Evolutionary conservation across 2,329 filamentous ascomycete genomes (phyloP).

Genomic region (Phyllosticta citriasiana): DNA sequence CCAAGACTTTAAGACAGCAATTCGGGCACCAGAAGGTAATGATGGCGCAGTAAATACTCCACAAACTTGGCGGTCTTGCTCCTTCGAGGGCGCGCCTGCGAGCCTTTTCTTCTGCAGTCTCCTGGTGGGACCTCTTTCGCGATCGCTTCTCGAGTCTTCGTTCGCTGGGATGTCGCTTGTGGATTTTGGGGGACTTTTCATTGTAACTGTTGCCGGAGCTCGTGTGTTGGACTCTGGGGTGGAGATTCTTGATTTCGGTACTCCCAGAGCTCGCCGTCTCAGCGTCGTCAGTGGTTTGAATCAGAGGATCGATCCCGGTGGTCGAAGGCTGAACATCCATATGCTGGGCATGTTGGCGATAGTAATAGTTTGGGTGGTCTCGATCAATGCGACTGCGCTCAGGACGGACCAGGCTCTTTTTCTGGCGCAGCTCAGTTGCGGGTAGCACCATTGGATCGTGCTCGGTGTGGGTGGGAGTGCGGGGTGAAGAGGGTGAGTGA

Average conservation of each 20-base stretch:
- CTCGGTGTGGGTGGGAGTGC: constrained; percentile 28
- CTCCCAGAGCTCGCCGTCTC: constrained; percentile 55
- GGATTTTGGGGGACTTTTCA: constrained; percentile 23
- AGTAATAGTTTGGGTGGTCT: constrained; percentile 91
- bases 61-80: constrained; percentile 67
- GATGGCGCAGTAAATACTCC: constrained; percentile 91
- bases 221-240: constrained; percentile 35
- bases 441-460: constrained; percentile 44
- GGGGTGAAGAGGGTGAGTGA: constrained; percentile 36
- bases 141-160: constrained; percentile 49
- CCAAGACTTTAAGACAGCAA: constrained; percentile 74
- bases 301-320: constrained; percentile 81
- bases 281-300: constrained; percentile 54
- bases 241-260: constrained; percentile 42
- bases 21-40: constrained; percentile 93
- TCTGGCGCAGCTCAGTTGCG: constrained; percentile 51
- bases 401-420: constrained; percentile 80
- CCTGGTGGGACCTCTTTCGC: background rate
- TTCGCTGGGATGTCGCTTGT: constrained; percentile 22
- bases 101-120: constrained; percentile 48
- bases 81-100: constrained; percentile 51
- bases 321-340: constrained; percentile 86
- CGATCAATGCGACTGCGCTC: constrained; percentile 77
- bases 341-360: constrained; percentile 85
- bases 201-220: constrained; percentile 16